These are phyloP conservation scores for Ceratocystis smalleyi DNA, from an alignment of 2,329 filamentous ascomycete species.

Conservation along the genomic window DNA sequence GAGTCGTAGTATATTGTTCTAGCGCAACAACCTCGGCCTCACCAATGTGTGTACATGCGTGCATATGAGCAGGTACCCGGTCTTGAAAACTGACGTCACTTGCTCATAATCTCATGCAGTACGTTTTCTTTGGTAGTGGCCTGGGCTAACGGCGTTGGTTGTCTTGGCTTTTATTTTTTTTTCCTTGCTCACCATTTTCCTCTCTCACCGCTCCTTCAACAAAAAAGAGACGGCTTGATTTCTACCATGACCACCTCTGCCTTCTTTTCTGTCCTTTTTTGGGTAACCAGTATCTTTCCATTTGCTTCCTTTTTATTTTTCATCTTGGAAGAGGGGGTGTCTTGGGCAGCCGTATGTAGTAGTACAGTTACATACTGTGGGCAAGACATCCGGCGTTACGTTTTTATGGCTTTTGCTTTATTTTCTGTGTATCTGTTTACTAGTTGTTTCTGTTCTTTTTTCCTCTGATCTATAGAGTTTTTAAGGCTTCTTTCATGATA, in stretches of 20 bases:
- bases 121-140: neutral
- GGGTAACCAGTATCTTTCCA: neutral
- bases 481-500: conserved; percentile 3
- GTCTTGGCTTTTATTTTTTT: conserved; percentile 7
- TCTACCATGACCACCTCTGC: neutral
- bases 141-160: conserved; percentile 2
- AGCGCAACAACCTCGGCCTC: neutral
- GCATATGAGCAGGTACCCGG: neutral
- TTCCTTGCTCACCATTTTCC: neutral
- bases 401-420: conserved; percentile 8
- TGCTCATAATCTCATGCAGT: neutral
- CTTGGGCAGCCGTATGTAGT: conserved; percentile 7
- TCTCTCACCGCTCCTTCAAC: neutral
- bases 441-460: neutral
- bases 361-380: conserved; percentile 2
- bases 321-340: neutral
- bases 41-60: neutral
- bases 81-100: neutral
- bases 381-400: conserved; percentile 8
- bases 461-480: conserved; percentile 6
- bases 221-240: neutral
- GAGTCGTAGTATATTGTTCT: neutral
- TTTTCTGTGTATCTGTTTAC: conserved; percentile 1
- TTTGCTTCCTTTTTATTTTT: conserved; percentile 1
- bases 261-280: neutral